phyloP scores from a whole-genome alignment of 2,329 filamentous ascomycete species.

The Diaporthe longicolla region DNA sequence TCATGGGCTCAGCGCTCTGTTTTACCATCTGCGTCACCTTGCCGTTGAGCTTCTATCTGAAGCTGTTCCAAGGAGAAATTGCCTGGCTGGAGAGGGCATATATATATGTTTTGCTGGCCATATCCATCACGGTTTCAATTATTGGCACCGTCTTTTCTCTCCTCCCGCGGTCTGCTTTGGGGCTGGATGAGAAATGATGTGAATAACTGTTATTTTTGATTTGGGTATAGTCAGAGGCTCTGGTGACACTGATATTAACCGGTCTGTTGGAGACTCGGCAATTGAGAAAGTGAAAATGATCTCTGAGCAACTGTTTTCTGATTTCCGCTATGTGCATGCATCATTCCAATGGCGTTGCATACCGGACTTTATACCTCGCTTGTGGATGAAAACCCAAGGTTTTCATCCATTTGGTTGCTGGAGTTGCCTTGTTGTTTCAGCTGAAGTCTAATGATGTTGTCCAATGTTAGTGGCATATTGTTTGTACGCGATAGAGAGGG shows the following conservation, averaged over 20 bases:
- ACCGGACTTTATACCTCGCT: not conserved
- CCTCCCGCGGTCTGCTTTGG: not conserved
- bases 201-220: too few species aligned
- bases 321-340: not conserved
- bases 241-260: too few species aligned
- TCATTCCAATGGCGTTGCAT: not conserved
- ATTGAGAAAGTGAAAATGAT: not conserved
- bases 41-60: slow-evolving; percentile 89
- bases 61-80: slow-evolving; percentile 85
- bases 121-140: slow-evolving; percentile 69
- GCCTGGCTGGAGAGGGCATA: slow-evolving; percentile 72
- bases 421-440: not conserved
- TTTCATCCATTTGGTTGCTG: not conserved
- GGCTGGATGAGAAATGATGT: not conserved
- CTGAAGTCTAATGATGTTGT: not conserved
- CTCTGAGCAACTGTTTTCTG: not conserved
- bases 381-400: not conserved
- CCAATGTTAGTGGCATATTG: too few species aligned
- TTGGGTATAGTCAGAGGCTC: not conserved
- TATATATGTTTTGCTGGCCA: slow-evolving; percentile 77
- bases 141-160: not conserved
- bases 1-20: slow-evolving; percentile 90
- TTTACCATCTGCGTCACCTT: slow-evolving; percentile 86
- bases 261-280: not conserved
- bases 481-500: too few species aligned